phyloP scores from a whole-genome alignment of 78 protist species.

The Blattamonas nauphoetae region DNA sequence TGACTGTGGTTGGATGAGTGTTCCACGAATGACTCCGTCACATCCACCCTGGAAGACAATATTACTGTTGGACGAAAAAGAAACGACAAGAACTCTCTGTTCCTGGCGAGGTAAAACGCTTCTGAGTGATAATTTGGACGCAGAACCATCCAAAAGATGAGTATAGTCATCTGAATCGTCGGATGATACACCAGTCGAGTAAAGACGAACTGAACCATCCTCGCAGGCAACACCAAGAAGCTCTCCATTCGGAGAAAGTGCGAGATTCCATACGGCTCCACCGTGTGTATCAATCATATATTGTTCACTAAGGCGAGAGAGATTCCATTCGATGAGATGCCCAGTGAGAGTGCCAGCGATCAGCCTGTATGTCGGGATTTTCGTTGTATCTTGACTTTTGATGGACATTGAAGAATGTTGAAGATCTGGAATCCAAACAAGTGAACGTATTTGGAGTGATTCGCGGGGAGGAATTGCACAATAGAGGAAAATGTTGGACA shows the following conservation, averaged over 20 bases:
- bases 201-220: neutral
- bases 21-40: neutral
- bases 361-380: neutral
- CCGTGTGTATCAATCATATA: neutral
- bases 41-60: neutral
- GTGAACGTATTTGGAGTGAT: neutral
- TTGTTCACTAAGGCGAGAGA: neutral
- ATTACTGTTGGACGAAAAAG: neutral
- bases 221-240: neutral
- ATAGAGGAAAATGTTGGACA: neutral
- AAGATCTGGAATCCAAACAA: neutral
- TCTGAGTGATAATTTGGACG: neutral
- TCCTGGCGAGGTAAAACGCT: neutral
- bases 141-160: neutral
- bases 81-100: neutral
- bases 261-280: neutral
- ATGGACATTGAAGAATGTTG: neutral
- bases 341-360: neutral
- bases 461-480: neutral
- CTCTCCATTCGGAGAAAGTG: neutral
- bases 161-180: neutral
- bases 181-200: neutral
- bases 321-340: neutral
- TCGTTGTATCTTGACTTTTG: too few relatives aligned
- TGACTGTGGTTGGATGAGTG: neutral